Conservation (phyloP, 768 basidiomycete genomes). For the Hygrophorus pudorinus region DNA sequence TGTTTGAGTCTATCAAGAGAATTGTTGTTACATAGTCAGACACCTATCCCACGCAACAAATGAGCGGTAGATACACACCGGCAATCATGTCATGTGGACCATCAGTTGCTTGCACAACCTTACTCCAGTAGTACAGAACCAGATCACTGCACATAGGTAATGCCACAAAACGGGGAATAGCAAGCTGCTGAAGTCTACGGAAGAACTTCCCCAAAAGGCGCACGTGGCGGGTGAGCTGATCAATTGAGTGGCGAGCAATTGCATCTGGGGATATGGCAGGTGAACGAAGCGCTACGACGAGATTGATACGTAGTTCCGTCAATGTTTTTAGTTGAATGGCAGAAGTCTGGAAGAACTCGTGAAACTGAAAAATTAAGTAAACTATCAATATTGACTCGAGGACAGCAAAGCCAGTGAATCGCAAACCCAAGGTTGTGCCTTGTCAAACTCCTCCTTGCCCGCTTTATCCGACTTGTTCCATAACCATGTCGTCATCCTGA, state of each 20-base stretch:
- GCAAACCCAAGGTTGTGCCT: slow-evolving; percentile 46
- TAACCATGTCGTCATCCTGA: slow-evolving; percentile 62
- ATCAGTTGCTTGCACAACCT: slow-evolving; percentile 62
- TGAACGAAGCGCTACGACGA: slow-evolving; percentile 35
- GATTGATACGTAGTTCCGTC: slow-evolving; percentile 44
- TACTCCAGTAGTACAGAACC: slow-evolving; percentile 74
- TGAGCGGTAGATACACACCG: slow-evolving; percentile 29
- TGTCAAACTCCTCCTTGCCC: slow-evolving; percentile 30
- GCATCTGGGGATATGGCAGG: slow-evolving; percentile 24
- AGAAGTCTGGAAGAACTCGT: slow-evolving; percentile 51
- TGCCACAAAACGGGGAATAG: slow-evolving; percentile 45
- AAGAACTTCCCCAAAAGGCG: slow-evolving; percentile 74
- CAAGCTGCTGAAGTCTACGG: slow-evolving; percentile 60
- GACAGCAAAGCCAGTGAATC: neutral
- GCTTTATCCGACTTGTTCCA: slow-evolving; percentile 46
- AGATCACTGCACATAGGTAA: slow-evolving; percentile 57
- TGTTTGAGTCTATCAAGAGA: slow-evolving; percentile 39
- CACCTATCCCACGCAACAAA: neutral
- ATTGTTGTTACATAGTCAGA: neutral
- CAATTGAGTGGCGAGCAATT: slow-evolving; percentile 34
- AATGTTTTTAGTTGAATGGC: slow-evolving; percentile 45
- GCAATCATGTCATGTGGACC: slow-evolving; percentile 41
- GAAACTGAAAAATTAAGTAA: slow-evolving; percentile 31
- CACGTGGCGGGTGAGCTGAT: slow-evolving; percentile 57
- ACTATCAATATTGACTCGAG: neutral